These are phyloP conservation scores for Exophiala calicioides DNA, from an alignment of 2,329 filamentous ascomycete genomes.

Conservation along the genomic window DNA sequence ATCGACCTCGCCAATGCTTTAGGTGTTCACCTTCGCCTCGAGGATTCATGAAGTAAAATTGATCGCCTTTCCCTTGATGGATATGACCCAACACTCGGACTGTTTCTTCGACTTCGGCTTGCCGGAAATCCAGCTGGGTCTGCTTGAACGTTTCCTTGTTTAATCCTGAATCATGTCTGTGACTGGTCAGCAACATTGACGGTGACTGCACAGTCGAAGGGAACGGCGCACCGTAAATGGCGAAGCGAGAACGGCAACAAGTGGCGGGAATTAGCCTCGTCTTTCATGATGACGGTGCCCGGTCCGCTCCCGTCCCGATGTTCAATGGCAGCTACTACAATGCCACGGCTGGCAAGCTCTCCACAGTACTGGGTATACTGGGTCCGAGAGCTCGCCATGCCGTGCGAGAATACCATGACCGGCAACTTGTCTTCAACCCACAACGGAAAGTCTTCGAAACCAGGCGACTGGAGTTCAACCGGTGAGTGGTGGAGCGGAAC, in stretches of 20 bases:
- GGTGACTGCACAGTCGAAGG: neutral
- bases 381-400: conserved; percentile 31
- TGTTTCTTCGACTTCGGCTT: conserved; percentile 32
- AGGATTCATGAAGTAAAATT: conserved; percentile 41
- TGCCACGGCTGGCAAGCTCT: conserved; percentile 29
- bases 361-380: conserved; percentile 31
- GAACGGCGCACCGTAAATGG: conserved; percentile 15
- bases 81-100: conserved; percentile 26
- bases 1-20: conserved; percentile 53
- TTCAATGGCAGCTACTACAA: conserved; percentile 30
- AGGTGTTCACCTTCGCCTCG: conserved; percentile 52
- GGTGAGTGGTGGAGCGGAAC: conserved; percentile 24
- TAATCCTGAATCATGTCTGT: conserved; percentile 11
- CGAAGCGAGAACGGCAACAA: conserved; percentile 22
- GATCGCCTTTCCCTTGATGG: conserved; percentile 23
- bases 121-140: conserved; percentile 32
- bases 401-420: conserved; percentile 31
- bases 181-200: no score
- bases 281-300: conserved; percentile 26
- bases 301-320: conserved; percentile 32
- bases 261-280: conserved; percentile 5
- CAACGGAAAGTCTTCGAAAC: neutral
- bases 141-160: conserved; percentile 27
- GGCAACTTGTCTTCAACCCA: conserved; percentile 26
- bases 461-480: conserved; percentile 10